A percentile compares a stretch with the other conserved stretches of the same genome.
phyloP scores from a whole-genome alignment of 345 rosid genomes.

The Kandelia obovata region DNA sequence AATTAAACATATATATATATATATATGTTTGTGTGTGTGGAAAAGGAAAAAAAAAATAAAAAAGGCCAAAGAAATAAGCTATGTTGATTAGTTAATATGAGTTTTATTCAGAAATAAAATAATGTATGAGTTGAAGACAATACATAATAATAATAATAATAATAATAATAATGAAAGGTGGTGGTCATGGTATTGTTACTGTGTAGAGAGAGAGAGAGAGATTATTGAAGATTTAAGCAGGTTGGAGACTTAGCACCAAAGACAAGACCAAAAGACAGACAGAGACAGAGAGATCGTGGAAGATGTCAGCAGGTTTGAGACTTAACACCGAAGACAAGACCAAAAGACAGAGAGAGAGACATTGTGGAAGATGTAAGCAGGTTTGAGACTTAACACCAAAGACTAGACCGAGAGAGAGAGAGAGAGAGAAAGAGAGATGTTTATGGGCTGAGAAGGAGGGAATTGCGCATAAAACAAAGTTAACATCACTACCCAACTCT shows the following conservation, averaged over 20 bases:
- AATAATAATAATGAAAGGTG: neutral
- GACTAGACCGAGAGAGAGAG: neutral
- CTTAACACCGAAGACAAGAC: slow-evolving; percentile 2
- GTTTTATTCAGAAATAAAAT: neutral
- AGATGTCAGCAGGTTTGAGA: neutral
- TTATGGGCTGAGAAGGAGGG: neutral
- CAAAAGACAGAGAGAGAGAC: neutral
- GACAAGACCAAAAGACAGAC: slow-evolving; percentile 1
- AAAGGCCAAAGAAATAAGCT: neutral
- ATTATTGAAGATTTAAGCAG: neutral
- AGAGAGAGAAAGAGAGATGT: neutral
- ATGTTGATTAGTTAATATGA: neutral
- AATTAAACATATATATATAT: too few relatives aligned
- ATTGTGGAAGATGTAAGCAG: neutral
- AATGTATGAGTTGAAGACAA: neutral
- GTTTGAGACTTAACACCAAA: slow-evolving; percentile 4
- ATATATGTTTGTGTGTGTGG: too few relatives aligned
- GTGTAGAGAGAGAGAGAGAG: slow-evolving; percentile 8
- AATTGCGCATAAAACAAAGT: slow-evolving; percentile 26
- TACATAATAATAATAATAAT: neutral
- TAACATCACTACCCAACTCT: slow-evolving; percentile 14
- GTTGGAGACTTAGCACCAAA: slow-evolving; percentile 5
- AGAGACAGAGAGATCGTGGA: neutral
- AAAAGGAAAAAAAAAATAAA: slow-evolving; percentile 37
- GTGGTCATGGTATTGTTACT: slow-evolving; percentile 5